Percentiles rank a stretch among this genome's conserved stretches.
Evolutionary conservation across 2,329 filamentous ascomycete genomes (phyloP).

Genomic region (Ascomycota sp.): DNA sequence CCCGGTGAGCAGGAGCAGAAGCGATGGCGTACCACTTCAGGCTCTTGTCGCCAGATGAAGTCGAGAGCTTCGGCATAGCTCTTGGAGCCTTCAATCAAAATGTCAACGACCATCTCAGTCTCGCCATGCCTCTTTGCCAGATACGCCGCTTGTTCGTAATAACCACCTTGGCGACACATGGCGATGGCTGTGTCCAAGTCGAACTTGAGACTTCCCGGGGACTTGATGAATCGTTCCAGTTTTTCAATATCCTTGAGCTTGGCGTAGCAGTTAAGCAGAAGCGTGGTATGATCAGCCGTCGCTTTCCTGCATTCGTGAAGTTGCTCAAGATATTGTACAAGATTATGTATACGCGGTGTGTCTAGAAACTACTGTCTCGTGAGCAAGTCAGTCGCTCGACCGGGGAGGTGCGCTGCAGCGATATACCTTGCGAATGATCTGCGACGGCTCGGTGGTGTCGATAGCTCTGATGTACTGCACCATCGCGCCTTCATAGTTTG

Average conservation of each 20-base stretch:
- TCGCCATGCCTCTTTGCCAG: slow-evolving; percentile 86
- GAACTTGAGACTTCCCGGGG: slow-evolving; percentile 82
- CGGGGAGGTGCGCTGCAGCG: too few species aligned
- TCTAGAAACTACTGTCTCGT: slow-evolving; percentile 49
- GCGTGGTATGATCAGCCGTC: slow-evolving; percentile 82
- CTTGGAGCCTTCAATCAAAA: slow-evolving; percentile 85
- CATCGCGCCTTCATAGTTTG: slow-evolving; percentile 96
- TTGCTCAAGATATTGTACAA: slow-evolving; percentile 93
- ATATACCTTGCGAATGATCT: slow-evolving; percentile 70
- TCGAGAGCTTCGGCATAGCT: slow-evolving; percentile 70
- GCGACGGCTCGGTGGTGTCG: slow-evolving; percentile 84
- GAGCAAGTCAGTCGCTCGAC: slow-evolving; percentile 5
- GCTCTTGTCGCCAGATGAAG: slow-evolving; percentile 75
- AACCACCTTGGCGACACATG: slow-evolving; percentile 93
- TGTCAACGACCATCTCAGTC: slow-evolving; percentile 81
- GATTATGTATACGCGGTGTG: slow-evolving; percentile 88
- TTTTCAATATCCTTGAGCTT: slow-evolving; percentile 95
- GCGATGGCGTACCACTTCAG: slow-evolving; percentile 37
- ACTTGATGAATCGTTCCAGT: slow-evolving; percentile 88
- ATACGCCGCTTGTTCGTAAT: slow-evolving; percentile 90
- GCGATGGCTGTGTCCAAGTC: slow-evolving; percentile 90
- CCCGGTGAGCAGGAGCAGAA: background rate
- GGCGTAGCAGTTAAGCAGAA: slow-evolving; percentile 89
- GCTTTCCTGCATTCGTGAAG: slow-evolving; percentile 84
- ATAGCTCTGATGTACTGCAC: slow-evolving; percentile 92